phyloP scores from a whole-genome alignment of 768 basidiomycete genomes.

The Tulasnella sp. region DNA sequence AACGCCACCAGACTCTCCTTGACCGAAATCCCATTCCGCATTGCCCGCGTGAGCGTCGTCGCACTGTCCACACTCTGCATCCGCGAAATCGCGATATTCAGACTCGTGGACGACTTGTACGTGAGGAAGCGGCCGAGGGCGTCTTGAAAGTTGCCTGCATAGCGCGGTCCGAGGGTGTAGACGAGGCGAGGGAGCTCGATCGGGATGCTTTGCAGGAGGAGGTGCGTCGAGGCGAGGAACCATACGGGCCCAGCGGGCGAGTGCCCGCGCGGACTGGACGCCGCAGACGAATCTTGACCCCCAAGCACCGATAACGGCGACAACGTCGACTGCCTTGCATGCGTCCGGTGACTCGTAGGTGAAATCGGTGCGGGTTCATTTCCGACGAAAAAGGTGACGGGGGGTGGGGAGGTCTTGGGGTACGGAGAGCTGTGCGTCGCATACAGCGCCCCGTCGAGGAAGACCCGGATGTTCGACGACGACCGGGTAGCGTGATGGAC shows the following conservation, averaged over 20 bases:
- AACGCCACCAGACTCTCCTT: slow-evolving; percentile 20
- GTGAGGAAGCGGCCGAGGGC: slow-evolving; percentile 62
- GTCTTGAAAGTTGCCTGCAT: slow-evolving; percentile 65
- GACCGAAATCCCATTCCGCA: slow-evolving; percentile 31
- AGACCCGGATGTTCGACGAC: slow-evolving; percentile 33
- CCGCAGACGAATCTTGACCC: too few relatives aligned
- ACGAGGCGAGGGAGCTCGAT: slow-evolving; percentile 63
- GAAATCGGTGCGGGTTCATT: slow-evolving; percentile 25
- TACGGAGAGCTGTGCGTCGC: slow-evolving; percentile 54
- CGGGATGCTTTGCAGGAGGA: slow-evolving; percentile 19
- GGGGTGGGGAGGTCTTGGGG: slow-evolving; percentile 35
- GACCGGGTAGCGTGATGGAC: slow-evolving; percentile 26
- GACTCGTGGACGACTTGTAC: slow-evolving; percentile 70
- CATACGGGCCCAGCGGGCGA: slow-evolving; percentile 8
- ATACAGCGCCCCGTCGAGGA: slow-evolving; percentile 55
- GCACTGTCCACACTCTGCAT: slow-evolving; percentile 27
- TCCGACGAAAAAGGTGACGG: slow-evolving; percentile 43
- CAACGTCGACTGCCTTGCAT: slow-evolving; percentile 48
- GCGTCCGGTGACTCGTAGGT: slow-evolving; percentile 22
- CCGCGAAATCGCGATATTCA: slow-evolving; percentile 58
- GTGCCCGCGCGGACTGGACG: slow-evolving; percentile 10
- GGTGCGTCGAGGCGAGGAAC: slow-evolving; percentile 16
- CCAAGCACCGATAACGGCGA: slow-evolving; percentile 51
- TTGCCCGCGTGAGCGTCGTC: slow-evolving; percentile 31
- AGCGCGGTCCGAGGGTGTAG: slow-evolving; percentile 72